Conservation (phyloP, 805 yeast genomes). For the Yarrowia yakushimensis region DNA sequence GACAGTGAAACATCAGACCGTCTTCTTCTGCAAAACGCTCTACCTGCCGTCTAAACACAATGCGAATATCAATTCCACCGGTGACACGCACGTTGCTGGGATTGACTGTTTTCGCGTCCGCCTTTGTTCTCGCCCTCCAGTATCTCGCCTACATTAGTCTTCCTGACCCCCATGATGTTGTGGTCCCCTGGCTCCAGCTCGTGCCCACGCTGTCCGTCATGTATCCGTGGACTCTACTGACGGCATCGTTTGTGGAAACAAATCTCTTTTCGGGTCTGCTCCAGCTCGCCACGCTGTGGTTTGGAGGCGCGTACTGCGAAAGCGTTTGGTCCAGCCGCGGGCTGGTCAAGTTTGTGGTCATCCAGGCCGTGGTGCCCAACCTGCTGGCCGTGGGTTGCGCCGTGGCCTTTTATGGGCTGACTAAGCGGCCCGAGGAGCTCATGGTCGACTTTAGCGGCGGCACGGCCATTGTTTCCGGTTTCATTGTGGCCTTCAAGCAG, state of each 20-base stretch:
- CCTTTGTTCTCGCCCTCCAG: background rate
- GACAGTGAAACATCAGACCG: too few relatives aligned
- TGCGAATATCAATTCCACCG: conserved; percentile 8
- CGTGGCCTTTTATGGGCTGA: conserved; percentile 27
- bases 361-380: conserved; percentile 42
- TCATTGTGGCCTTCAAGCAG: conserved; percentile 63
- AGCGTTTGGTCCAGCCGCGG: conserved; percentile 60
- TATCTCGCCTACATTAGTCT: background rate
- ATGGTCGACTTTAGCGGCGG: conserved; percentile 45
- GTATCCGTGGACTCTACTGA: conserved; percentile 52
- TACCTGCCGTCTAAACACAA: background rate
- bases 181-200: conserved; percentile 49
- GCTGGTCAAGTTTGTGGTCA: conserved; percentile 46
- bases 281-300: conserved; percentile 43
- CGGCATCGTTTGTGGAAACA: conserved; percentile 48
- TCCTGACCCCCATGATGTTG: background rate
- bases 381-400: conserved; percentile 35
- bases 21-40: background rate
- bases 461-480: conserved; percentile 54
- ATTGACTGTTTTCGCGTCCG: background rate
- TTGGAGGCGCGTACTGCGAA: conserved; percentile 63
- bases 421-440: conserved; percentile 29
- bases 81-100: conserved; percentile 5
- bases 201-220: conserved; percentile 44
- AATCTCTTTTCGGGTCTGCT: conserved; percentile 42